These are phyloP conservation scores for Euptelea pleiosperma DNA, from an alignment of 164 flowering plant species.

Conservation along the genomic window DNA sequence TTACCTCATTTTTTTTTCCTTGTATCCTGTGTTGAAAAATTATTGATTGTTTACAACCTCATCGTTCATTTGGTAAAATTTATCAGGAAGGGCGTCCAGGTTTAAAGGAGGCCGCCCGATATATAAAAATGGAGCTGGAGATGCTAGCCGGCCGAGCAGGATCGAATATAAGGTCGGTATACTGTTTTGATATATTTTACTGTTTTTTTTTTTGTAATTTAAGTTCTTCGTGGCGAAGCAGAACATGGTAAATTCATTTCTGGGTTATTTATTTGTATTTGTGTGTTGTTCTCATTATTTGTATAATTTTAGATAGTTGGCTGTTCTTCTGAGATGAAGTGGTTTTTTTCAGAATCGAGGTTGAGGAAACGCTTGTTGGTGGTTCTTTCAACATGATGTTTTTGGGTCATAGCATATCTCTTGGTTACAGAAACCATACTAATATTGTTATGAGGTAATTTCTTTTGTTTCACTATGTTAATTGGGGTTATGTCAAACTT, in stretches of 20 bases:
- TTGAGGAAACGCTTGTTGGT: constrained; percentile 65
- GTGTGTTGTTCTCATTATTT: background rate
- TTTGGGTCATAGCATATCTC: constrained; percentile 73
- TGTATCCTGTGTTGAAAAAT: background rate
- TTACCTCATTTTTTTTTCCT: background rate
- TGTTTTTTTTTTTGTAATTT: background rate
- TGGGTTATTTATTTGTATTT: background rate
- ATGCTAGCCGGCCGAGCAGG: constrained; percentile 65
- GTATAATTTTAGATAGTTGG: background rate
- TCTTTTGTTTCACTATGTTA: background rate
- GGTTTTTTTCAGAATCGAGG: constrained; percentile 76
- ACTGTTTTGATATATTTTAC: background rate
- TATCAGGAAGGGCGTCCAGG: constrained; percentile 90
- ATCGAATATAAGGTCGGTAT: constrained; percentile 50
- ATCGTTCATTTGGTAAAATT: background rate
- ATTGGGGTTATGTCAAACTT: background rate
- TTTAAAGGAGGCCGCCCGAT: constrained; percentile 64
- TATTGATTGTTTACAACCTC: background rate
- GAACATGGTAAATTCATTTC: background rate
- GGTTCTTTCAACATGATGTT: constrained; percentile 96
- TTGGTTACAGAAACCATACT: constrained; percentile 76
- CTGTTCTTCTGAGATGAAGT: no score
- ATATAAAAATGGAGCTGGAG: constrained; percentile 65
- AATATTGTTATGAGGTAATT: constrained; percentile 79
- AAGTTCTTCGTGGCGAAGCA: background rate